Percentiles rank a stretch among this genome's conserved stretches.
These are phyloP conservation scores for Rhododendron henanense DNA, from an alignment of 148 eudicot species.

Conservation along the genomic window DNA sequence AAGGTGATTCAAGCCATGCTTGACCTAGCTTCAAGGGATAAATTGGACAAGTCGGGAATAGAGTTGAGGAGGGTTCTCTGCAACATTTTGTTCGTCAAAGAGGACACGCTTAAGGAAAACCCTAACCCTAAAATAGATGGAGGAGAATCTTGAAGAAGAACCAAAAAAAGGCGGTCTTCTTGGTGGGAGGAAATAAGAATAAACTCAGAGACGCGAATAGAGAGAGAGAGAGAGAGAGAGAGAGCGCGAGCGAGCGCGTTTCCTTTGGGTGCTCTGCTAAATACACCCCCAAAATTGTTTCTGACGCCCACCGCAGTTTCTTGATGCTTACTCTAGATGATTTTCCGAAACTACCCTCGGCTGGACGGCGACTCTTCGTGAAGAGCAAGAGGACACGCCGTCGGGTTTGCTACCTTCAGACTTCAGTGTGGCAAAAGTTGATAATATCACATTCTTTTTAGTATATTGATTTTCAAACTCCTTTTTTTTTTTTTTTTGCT, in stretches of 20 bases:
- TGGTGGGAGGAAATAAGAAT: not conserved
- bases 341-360: conserved; percentile 2
- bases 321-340: not conserved
- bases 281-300: not conserved
- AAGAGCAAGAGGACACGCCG: not conserved
- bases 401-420: not conserved
- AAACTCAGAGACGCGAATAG: not conserved
- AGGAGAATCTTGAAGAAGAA: conserved; percentile 1
- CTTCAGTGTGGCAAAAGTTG: too few species aligned
- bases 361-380: conserved; percentile 7
- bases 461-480: too few species aligned
- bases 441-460: too few species aligned
- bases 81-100: conserved; percentile 20
- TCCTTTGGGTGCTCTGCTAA: not conserved
- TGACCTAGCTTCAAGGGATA: conserved; percentile 30
- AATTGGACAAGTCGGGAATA: conserved; percentile 18
- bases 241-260: not conserved
- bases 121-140: conserved; percentile 33
- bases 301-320: not conserved
- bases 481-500: too few species aligned
- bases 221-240: conserved; percentile 7
- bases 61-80: conserved; percentile 10
- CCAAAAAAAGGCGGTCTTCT: not conserved
- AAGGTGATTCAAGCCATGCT: conserved; percentile 27
- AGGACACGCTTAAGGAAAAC: conserved; percentile 23